phyloP scores from a whole-genome alignment of 805 yeast species.

The Torulaspora franciscae region DNA sequence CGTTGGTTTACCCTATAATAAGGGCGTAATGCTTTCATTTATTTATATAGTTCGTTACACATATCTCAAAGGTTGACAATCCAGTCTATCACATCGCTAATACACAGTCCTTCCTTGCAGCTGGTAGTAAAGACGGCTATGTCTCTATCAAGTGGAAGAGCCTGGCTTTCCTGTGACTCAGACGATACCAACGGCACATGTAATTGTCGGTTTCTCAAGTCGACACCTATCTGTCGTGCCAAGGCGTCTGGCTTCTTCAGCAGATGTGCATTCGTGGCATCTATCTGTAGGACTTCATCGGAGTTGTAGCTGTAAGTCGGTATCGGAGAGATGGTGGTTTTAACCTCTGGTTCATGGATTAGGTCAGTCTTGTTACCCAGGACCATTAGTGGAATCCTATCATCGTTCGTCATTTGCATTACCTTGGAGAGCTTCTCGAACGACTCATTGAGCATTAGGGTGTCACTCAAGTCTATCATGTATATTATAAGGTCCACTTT shows the following conservation, averaged over 20 bases:
- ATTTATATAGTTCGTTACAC: background rate
- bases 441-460: constrained; percentile 15
- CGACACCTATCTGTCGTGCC: constrained; percentile 21
- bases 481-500: constrained; percentile 22
- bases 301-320: constrained; percentile 19
- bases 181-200: constrained; percentile 12
- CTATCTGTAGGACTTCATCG: constrained; percentile 15
- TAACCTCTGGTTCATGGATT: constrained; percentile 8
- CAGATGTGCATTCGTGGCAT: constrained; percentile 15
- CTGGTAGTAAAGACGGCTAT: constrained; percentile 22
- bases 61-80: constrained; percentile 16
- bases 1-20: too few relatives aligned
- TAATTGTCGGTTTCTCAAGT: constrained; percentile 18
- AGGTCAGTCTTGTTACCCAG: constrained; percentile 24
- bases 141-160: constrained; percentile 18
- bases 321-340: constrained; percentile 3
- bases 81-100: constrained; percentile 21
- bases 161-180: constrained; percentile 2
- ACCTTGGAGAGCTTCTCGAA: constrained; percentile 15
- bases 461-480: constrained; percentile 25
- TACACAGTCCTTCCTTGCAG: constrained; percentile 22
- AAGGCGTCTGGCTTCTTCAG: constrained; percentile 20
- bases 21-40: background rate
- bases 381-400: constrained; percentile 20
- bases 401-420: constrained; percentile 19